Evolutionary conservation across 805 yeast genomes (phyloP), one percentile per base, ranked within the genome.

Genomic region (Starmerella bombicola): DNA sequence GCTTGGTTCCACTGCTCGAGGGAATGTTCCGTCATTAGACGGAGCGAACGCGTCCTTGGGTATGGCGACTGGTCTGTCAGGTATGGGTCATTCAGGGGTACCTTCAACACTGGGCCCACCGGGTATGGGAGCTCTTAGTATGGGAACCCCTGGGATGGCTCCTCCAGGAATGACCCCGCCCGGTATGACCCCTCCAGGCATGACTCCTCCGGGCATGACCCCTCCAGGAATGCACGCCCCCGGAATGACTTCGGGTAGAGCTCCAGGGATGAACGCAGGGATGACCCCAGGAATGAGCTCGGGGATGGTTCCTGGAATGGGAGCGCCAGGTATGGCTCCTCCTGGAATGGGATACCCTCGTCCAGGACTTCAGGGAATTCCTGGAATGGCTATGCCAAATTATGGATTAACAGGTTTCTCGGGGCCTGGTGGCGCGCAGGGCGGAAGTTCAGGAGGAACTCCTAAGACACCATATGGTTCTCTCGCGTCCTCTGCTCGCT

Each of bases 101-200:
- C 36, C 37, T 10, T 35, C 41, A 26, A 36, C 36, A 9, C 31
- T 41, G 40, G 20, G 21, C 6, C 33, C 4, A 5, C 35, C 24
- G 23, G 19, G 19, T 13, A 15, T 31, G 34, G 18, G 13, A 15
- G 21, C 34, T 9, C 35, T 25, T 12, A 25, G 35, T 4, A 32
- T 32, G 35, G 36, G 30, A n/a, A 32, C 31, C 13, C 42, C 45
- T 3, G 41, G 42, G 3, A 17, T 34, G 32, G 38, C 23, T 5
- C 42, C 45, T 16, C 30, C 37, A 15, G 38, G 37, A 10, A 33
- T 22, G 34, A 35, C 21, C 3, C 43, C 39, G 15, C 46, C 42
- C 28, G 46, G 46, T n/a, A 41, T 32, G 42, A 25, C 16, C 6
- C 40, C 42, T 4, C 45, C 41, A 3, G 41, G 41, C 15, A 25